Base-by-base conservation (phyloP, 1,139 yeast genomes). In the Saccharomyces hybrid region DNA sequence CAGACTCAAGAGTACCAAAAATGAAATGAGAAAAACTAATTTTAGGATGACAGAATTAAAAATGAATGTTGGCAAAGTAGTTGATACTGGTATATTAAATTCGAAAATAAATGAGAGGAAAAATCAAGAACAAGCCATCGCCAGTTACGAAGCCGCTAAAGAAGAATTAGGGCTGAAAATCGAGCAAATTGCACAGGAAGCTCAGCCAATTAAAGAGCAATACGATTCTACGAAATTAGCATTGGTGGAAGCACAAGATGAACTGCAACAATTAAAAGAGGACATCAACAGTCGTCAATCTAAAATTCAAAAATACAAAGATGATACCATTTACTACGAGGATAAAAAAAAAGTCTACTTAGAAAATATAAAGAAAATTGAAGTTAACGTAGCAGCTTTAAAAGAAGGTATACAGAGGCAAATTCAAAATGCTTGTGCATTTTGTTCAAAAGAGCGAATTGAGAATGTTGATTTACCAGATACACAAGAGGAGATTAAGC, bases 1-100 rank as follows among this genome's bases (percentile, higher is more conserved):
- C 2, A 59, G 62, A 41, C 46, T 56, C 11, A 52, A 54, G 28
- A 51, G 52, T 2, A 16, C 50, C 14, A 56, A 53, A 32, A 47
- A 42, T 14, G 52, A 56, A 34, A 46, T 59, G 4, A 55, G 52
- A 25, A 42, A 60, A 13, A 63, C 65, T 34, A 58, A 58, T 23
- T 52, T 52, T 5, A 61, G 63, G 47, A 59, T 68, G 1, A 57
- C 61, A 1, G 57, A 58, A 11, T 51, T 67, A 13, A 59, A 66
- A 48, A 58, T 48, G 55, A 67, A 58, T 50, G 55, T 60, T 7
- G 69, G 52, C 69, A 74, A 55, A 62, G 75, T 57, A 7, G 72
- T 69, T 23, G 78, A 77, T 54, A 70, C 75, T 2, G 77, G 77
- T 11, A 68, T 62, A 28, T 56, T 74, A 23, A 73, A 71, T 9